Base-by-base conservation (phyloP, 78 protist species). In the Corallochytrium limacisporum region DNA sequence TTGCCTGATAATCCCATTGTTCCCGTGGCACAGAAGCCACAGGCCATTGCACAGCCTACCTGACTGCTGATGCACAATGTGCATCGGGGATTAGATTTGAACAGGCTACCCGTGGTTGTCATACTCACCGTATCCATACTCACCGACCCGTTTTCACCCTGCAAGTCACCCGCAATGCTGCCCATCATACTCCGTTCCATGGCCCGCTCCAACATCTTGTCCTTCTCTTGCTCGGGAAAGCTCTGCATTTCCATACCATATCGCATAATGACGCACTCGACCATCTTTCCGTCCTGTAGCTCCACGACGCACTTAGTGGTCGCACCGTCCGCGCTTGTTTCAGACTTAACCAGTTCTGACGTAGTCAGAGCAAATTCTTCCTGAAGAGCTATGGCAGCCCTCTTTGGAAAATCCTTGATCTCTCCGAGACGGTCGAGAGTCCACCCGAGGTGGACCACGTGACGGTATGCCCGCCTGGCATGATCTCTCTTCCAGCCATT, bases 1-100 rank as follows among this genome's bases (percentile, higher is more conserved):
- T 63, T 59, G 31, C 78, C 56, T 16, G 62, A 4, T 12, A 62
- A 31, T 28, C 74, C 77, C 72, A 71, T 54, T n/a, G 71, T 67
- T 1, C 85, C 85, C 2, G 85, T 79, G 55, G 74, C 69, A 43
- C 87, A 82, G 59, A 82, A 82, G 50, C 55, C 18, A 68, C 87
- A 82, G 28, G 60, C 74, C 62, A 61, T 50, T 12, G 66, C 54
- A 70, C 87, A 82, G 35, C 87, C 87, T 7, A 73, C 87, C 42
- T 82, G 87, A 22, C 62, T 37, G 39, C 73, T 60, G 40, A 82
- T 62, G 69, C 87, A 82, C 33, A 80, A 28, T n/a, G 79, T 61
- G 61, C 57, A 57, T 8, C 60, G 57, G 44, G 22, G 33, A 47
- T 20, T 13, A 42, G 47, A 42, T 15, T 10, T 42, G n/a, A 42